These are phyloP conservation scores for Debaryomyces prosopidis DNA, from an alignment of 805 yeast genomes.

Conservation along the genomic window DNA sequence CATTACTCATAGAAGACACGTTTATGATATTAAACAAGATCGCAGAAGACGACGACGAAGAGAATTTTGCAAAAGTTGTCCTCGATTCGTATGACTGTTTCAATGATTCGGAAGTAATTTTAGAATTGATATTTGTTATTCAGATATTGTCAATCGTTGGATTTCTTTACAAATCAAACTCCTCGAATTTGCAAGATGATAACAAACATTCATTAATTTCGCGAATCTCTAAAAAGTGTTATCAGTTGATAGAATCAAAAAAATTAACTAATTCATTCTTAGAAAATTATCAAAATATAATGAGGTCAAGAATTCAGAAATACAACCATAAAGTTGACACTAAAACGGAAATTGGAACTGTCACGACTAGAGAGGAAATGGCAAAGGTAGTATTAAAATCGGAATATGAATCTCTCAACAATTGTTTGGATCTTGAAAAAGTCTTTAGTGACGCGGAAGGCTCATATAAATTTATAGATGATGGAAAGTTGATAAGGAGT, in stretches of 20 bases:
- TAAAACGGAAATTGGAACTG: background rate
- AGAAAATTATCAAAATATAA: slow-evolving; percentile 29
- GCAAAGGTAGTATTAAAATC: slow-evolving; percentile 56
- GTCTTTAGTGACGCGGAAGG: slow-evolving; percentile 22
- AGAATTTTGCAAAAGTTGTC: slow-evolving; percentile 40
- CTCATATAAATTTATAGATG: slow-evolving; percentile 49
- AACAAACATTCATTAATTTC: slow-evolving; percentile 36
- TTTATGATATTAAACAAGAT: slow-evolving; percentile 28
- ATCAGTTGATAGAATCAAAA: slow-evolving; percentile 56
- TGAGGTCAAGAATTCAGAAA: slow-evolving; percentile 38
- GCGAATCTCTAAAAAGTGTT: slow-evolving; percentile 58
- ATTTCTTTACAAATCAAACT: slow-evolving; percentile 21
- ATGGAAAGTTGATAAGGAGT: slow-evolving; percentile 58
- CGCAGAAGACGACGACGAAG: slow-evolving; percentile 35
- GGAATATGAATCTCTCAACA: slow-evolving; percentile 53
- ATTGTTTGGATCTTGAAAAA: slow-evolving; percentile 32
- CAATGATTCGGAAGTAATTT: slow-evolving; percentile 52
- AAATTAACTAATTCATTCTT: slow-evolving; percentile 44
- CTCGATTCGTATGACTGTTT: slow-evolving; percentile 66
- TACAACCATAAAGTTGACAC: slow-evolving; percentile 43
- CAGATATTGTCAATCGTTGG: slow-evolving; percentile 48
- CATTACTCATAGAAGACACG: slow-evolving; percentile 34
- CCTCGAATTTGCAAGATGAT: slow-evolving; percentile 18
- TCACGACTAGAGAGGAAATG: slow-evolving; percentile 33
- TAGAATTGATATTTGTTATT: slow-evolving; percentile 57